Percentiles rank a stretch among this genome's conserved stretches.
Evolutionary conservation across 208 protist species (phyloP).

Genomic region (Zelonia costaricensis): DNA sequence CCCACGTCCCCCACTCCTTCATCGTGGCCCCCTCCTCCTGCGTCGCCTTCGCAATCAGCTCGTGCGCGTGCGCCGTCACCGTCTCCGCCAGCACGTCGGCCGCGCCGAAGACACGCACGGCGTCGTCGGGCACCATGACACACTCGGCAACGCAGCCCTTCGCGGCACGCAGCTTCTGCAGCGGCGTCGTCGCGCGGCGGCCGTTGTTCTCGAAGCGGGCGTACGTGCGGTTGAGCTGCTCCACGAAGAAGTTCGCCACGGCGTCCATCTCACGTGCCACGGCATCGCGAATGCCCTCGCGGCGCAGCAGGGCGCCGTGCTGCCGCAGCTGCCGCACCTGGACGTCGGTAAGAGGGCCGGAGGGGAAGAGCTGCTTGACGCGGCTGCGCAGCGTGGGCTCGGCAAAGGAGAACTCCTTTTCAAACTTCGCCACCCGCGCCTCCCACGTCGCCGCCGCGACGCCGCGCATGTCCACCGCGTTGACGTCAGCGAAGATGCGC

Average conservation of each 20-base stretch:
- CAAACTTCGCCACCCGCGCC: conserved; percentile 60
- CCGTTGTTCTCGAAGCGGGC: conserved; percentile 68
- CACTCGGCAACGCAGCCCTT: conserved; percentile 69
- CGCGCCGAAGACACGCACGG: conserved; percentile 56
- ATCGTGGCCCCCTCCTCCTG: conserved; percentile 29
- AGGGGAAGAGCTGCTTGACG: conserved; percentile 60
- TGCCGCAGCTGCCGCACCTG: conserved; percentile 53
- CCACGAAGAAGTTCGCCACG: conserved; percentile 49
- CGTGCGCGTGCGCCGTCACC: conserved; percentile 37
- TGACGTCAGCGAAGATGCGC: conserved; percentile 69
- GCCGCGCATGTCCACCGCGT: conserved; percentile 57
- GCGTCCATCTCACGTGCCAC: conserved; percentile 55
- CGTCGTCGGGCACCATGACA: conserved; percentile 52
- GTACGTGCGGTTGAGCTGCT: conserved; percentile 57
- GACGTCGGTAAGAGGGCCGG: conserved; percentile 24
- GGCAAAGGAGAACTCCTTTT: conserved; percentile 84
- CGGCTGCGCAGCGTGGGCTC: conserved; percentile 69
- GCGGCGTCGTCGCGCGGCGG: conserved; percentile 54
- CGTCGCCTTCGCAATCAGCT: conserved; percentile 30
- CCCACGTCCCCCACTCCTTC: conserved; percentile 38
- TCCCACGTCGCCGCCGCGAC: conserved; percentile 53
- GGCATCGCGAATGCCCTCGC: conserved; percentile 44
- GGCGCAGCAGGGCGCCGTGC: conserved; percentile 60
- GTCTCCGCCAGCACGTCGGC: conserved; percentile 33
- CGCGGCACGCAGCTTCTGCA: conserved; percentile 65